Evolutionary conservation across 2,329 filamentous ascomycete species (phyloP), one percentile per base, ranked within the genome.

Genomic region (Fonsecaea pedrosoi): DNA sequence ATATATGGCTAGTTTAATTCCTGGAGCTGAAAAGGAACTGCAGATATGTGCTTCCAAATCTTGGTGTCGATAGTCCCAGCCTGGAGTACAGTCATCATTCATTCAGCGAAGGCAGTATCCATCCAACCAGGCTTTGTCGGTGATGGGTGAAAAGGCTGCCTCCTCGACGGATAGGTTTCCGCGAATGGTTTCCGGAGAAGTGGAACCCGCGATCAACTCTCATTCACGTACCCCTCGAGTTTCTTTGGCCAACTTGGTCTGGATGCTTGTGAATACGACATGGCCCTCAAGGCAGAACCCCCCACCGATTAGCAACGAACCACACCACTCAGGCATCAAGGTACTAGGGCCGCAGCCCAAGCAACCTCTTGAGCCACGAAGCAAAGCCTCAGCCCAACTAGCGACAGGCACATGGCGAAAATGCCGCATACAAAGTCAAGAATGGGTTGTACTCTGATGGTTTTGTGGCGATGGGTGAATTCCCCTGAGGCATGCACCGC

Each of bases 401-500:
- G 50, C 18, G n/a, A n/a, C 37, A 54, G 10, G 60, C 60, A 62
- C 60, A 62, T 56, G 50, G 60, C 60, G 48, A 62, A 62, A 62
- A 62, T 62, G 60, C 60, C 60, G 60, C 60, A 62, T 48, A 34
- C 50, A 62, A 35, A 38, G 21, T 25, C 37, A 12, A 30, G 37
- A 35, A 56, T 61, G 42, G 32, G 18, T 18, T 42, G n/a, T 13
- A 7, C 30, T 60, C 1, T 53, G 59, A 25, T 18, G 32, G 25
- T 25, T 25, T 25, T 2, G 25, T 25, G 25, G 25, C 25, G 32
- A 35, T 21, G 34, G 21, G 57, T 38, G 59, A 18, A n/a, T 56
- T 9, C 54, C 30, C 30, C 18, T 37, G 30, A 9, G 45, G 60
- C 60, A 21, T 62, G 50, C 60, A 62, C 56, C 13, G 30, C 53